Percentiles rank a stretch among this genome's conserved stretches.
Evolutionary conservation across 2,329 filamentous ascomycete species (phyloP).

Genomic region (Hypoxylon sp.): DNA sequence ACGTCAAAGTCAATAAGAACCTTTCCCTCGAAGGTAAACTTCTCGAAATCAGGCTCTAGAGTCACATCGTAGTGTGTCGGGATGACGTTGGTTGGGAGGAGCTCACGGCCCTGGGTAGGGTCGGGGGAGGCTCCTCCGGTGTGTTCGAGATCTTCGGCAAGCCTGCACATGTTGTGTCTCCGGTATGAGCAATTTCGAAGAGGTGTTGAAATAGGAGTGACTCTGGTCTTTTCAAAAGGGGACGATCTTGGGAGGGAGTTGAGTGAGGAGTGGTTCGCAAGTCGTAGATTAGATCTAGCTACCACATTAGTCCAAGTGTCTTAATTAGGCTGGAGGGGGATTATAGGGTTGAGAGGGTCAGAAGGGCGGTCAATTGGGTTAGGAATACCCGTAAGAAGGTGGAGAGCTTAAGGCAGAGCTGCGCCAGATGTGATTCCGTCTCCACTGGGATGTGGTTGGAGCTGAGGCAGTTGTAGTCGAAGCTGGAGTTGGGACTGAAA

Average conservation of each 20-base stretch:
- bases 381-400: conserved; percentile 38
- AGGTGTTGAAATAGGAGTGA: conserved; percentile 32
- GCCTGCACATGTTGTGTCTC: conserved; percentile 77
- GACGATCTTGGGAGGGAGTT: conserved; percentile 32
- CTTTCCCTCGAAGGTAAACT: conserved; percentile 86
- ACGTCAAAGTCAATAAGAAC: conserved; percentile 91
- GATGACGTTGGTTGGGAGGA: conserved; percentile 91
- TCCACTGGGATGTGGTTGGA: conserved; percentile 36
- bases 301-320: conserved; percentile 35
- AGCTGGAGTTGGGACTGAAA: background rate
- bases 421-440: conserved; percentile 38
- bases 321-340: conserved; percentile 27
- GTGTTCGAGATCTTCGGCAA: conserved; percentile 65
- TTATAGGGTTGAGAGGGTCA: background rate
- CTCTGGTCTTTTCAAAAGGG: conserved; percentile 37
- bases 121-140: conserved; percentile 69
- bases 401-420: conserved; percentile 38
- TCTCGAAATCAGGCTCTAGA: conserved; percentile 89
- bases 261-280: conserved; percentile 37
- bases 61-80: conserved; percentile 93
- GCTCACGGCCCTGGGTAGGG: conserved; percentile 72
- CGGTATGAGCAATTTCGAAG: conserved; percentile 76
- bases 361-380: conserved; percentile 35
- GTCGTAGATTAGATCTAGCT: conserved; percentile 26
- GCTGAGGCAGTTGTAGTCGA: background rate